Percentiles rank a stretch among this genome's conserved stretches.
These are phyloP conservation scores for Macrolepiota dolichaula DNA, from an alignment of 768 basidiomycete species.

Conservation along the genomic window DNA sequence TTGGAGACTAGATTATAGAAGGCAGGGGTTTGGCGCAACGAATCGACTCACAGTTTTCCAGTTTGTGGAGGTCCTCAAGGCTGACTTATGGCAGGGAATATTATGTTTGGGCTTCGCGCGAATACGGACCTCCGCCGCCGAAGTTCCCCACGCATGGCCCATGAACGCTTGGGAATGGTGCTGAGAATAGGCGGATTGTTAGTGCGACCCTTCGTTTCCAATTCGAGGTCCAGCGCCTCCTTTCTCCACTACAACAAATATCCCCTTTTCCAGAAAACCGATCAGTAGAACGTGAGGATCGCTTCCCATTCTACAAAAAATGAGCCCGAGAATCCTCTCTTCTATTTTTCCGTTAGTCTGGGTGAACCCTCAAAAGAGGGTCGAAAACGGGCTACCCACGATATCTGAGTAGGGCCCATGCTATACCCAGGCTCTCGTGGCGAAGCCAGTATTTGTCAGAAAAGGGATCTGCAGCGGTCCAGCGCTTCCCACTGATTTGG, in stretches of 20 bases:
- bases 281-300: not conserved
- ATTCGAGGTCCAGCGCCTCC: not conserved
- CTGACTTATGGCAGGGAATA: not conserved
- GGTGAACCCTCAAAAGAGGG: not conserved
- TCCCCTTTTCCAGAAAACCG: not conserved
- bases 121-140: not conserved
- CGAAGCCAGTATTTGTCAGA: not conserved
- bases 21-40: not conserved
- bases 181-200: not conserved
- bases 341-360: not conserved
- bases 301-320: not conserved
- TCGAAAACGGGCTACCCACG: not conserved
- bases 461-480: not conserved
- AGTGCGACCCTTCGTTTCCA: not conserved
- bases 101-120: not conserved
- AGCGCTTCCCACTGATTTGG: not conserved
- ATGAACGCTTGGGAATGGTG: conserved; percentile 2
- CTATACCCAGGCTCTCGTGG: not conserved
- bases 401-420: not conserved
- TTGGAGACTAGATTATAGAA: not conserved
- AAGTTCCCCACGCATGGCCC: conserved; percentile 6
- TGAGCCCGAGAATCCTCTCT: not conserved
- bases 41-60: not conserved
- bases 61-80: not conserved
- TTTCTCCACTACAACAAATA: not conserved